These are phyloP conservation scores for Eucalyptus leucophloia DNA, from an alignment of 345 rosid genomes.

Conservation along the genomic window DNA sequence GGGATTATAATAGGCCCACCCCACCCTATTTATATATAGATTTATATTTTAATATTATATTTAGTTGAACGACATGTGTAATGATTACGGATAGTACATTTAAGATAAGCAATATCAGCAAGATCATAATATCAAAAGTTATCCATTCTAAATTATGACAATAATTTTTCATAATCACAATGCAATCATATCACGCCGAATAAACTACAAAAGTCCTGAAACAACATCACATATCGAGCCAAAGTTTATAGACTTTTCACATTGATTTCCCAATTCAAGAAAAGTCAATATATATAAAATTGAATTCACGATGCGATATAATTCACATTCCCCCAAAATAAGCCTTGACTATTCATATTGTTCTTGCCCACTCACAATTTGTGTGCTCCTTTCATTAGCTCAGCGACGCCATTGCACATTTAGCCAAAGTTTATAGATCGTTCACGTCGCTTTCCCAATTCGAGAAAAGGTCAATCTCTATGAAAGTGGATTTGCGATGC, in stretches of 20 bases:
- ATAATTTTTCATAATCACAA: not conserved
- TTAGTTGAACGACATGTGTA: not conserved
- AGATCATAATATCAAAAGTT: not conserved
- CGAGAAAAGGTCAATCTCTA: not conserved
- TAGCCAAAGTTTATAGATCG: rapidly evolving
- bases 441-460: not conserved
- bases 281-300: not conserved
- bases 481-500: too few relatives aligned
- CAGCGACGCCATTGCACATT: rapidly evolving
- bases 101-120: not conserved
- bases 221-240: not conserved
- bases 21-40: not conserved
- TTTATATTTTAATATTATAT: too few relatives aligned
- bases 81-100: not conserved
- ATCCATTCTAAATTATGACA: not conserved
- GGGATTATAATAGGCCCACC: not conserved
- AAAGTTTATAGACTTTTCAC: too few relatives aligned
- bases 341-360: too few relatives aligned
- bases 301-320: too few relatives aligned
- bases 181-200: not conserved
- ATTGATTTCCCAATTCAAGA: not conserved
- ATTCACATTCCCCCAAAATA: too few relatives aligned
- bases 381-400: not conserved
- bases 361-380: rapidly evolving
- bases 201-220: not conserved